These are phyloP conservation scores for Carnegiea gigantea DNA, from an alignment of 179 eudicot species.

Conservation along the genomic window DNA sequence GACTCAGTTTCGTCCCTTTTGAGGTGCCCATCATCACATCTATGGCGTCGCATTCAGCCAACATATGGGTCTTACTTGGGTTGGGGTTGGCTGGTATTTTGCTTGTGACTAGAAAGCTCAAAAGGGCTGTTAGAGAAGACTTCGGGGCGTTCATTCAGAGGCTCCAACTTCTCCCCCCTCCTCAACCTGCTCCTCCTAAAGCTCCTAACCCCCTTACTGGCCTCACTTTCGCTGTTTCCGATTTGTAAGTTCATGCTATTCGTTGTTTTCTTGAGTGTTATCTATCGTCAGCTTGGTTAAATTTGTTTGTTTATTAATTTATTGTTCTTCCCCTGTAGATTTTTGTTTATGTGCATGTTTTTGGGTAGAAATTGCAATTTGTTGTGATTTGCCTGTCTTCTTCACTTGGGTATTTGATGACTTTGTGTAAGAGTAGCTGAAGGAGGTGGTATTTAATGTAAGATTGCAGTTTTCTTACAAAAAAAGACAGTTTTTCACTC, in stretches of 20 bases:
- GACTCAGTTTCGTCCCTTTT: not conserved
- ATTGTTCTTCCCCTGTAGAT: not conserved
- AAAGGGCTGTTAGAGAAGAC: slow-evolving; percentile 60
- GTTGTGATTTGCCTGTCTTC: not conserved
- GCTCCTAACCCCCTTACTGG: slow-evolving; percentile 87
- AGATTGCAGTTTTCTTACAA: not conserved
- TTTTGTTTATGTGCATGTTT: not conserved
- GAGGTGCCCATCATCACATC: not conserved
- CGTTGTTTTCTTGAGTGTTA: not conserved
- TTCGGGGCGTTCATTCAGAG: slow-evolving; percentile 76
- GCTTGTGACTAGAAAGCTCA: slow-evolving; percentile 69
- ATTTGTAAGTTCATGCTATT: slow-evolving; percentile 48
- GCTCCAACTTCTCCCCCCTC: slow-evolving; percentile 82
- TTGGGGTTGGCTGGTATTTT: slow-evolving; percentile 85
- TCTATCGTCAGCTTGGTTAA: not conserved
- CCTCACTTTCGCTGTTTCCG: slow-evolving; percentile 85
- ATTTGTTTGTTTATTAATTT: not conserved
- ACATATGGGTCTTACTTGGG: slow-evolving; percentile 86
- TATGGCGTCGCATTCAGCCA: slow-evolving; percentile 75
- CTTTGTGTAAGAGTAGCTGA: not conserved
- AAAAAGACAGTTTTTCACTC: not conserved
- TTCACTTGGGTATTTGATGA: not conserved
- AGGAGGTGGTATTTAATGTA: not conserved
- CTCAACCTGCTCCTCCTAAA: slow-evolving; percentile 97
- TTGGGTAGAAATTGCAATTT: not conserved